Percentiles rank a stretch among this genome's conserved stretches.
phyloP scores from a whole-genome alignment of 306 rosid genomes.

The Corylus americana region DNA sequence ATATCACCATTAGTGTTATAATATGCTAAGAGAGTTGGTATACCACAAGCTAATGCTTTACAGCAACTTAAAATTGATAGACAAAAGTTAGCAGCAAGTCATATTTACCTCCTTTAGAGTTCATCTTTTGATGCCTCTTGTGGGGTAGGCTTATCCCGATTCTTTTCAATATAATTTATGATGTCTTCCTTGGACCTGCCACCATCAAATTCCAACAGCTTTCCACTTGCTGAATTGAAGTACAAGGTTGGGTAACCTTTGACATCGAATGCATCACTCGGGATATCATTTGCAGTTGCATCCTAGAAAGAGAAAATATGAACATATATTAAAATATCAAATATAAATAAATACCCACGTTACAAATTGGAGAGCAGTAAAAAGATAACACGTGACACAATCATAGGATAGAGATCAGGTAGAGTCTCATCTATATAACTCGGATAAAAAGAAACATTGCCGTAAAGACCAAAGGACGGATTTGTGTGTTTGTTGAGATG shows the following conservation, averaged over 20 bases:
- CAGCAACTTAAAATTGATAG: neutral
- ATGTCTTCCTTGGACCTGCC: slow-evolving; percentile 75
- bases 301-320: slow-evolving; percentile 49
- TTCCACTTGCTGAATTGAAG: slow-evolving; percentile 78
- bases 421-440: neutral
- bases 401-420: neutral
- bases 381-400: too few species aligned
- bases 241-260: slow-evolving; percentile 85
- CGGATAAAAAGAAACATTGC: neutral
- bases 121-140: slow-evolving; percentile 64
- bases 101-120: slow-evolving; percentile 65
- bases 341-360: too few species aligned
- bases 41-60: neutral
- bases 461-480: too few species aligned
- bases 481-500: neutral
- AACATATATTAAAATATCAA: neutral
- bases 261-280: slow-evolving; percentile 58
- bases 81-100: neutral
- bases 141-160: slow-evolving; percentile 53
- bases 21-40: neutral
- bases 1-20: neutral
- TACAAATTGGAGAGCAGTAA: too few species aligned
- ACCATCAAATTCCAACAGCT: slow-evolving; percentile 48
- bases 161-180: slow-evolving; percentile 69
- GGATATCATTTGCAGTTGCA: slow-evolving; percentile 83